Evolutionary conservation across 2,329 filamentous ascomycete genomes (phyloP).

Genomic region (Xylaria polymorpha): DNA sequence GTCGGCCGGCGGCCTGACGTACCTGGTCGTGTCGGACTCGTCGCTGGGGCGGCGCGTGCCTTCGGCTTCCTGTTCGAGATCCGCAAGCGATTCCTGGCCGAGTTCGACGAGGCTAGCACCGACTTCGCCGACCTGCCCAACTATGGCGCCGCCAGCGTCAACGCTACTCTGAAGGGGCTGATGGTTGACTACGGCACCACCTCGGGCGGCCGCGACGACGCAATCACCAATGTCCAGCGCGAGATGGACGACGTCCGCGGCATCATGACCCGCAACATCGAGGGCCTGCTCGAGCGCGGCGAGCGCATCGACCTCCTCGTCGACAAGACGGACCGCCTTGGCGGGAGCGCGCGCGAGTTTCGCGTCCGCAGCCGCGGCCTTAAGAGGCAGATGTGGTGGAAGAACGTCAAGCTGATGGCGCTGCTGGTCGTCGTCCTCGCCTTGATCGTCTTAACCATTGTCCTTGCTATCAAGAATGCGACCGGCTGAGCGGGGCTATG

Average conservation of each 20-base stretch:
- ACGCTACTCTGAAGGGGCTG: conserved; percentile 77
- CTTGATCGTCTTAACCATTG: conserved; percentile 66
- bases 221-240: conserved; percentile 81
- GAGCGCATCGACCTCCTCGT: conserved; percentile 94
- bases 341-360: conserved; percentile 90
- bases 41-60: conserved; percentile 83
- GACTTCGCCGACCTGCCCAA: conserved; percentile 83
- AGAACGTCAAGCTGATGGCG: conserved; percentile 95
- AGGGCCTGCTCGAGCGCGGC: conserved; percentile 86
- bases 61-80: conserved; percentile 94
- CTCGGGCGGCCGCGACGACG: conserved; percentile 79
- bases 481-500: conserved; percentile 29
- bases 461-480: conserved; percentile 64
- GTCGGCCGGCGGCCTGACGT: conserved; percentile 85
- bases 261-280: conserved; percentile 97
- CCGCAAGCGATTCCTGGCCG: conserved; percentile 83
- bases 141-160: conserved; percentile 92
- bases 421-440: conserved; percentile 76
- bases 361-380: conserved; percentile 85
- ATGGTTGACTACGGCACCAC: conserved; percentile 89
- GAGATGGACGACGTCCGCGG: conserved; percentile 94
- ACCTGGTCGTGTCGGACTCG: conserved; percentile 86
- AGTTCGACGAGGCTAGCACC: conserved; percentile 73
- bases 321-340: conserved; percentile 94
- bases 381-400: conserved; percentile 99